Conservation (phyloP, 352 stramenopile genomes). For the Globisporangium solare region DNA sequence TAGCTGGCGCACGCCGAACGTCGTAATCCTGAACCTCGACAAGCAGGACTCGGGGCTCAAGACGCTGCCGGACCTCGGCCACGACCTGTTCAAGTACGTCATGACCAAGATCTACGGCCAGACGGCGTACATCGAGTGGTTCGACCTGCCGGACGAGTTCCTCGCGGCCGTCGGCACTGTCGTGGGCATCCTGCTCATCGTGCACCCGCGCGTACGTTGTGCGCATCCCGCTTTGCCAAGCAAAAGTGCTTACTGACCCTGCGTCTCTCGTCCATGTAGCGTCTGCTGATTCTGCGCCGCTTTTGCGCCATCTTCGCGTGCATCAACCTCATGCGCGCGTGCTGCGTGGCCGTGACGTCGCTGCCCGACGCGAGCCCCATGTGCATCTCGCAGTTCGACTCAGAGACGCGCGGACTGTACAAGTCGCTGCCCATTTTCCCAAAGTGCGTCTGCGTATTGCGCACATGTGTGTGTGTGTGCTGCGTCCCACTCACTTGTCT, state of each 20-base stretch:
- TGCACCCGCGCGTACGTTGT: slow-evolving; percentile 72
- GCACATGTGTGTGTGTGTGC: neutral
- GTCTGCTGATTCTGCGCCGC: slow-evolving; percentile 74
- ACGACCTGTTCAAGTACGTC: slow-evolving; percentile 85
- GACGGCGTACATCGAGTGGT: slow-evolving; percentile 81
- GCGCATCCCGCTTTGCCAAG: neutral
- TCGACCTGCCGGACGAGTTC: slow-evolving; percentile 82
- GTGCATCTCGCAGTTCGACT: slow-evolving; percentile 85
- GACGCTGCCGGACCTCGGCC: slow-evolving; percentile 78
- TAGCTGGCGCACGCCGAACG: slow-evolving; percentile 79
- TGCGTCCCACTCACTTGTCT: too few relatives aligned
- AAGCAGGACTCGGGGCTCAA: slow-evolving; percentile 58
- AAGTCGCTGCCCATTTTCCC: slow-evolving; percentile 86
- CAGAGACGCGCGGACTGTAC: slow-evolving; percentile 53
- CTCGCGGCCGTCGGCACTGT: slow-evolving; percentile 65
- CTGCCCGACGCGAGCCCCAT: slow-evolving; percentile 80
- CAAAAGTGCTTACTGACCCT: too few relatives aligned
- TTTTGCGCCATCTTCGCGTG: slow-evolving; percentile 82
- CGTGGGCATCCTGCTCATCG: slow-evolving; percentile 57
- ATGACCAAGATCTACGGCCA: slow-evolving; percentile 83
- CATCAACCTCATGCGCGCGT: slow-evolving; percentile 86
- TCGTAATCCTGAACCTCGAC: slow-evolving; percentile 67
- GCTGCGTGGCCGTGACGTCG: slow-evolving; percentile 82
- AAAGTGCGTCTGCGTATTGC: slow-evolving; percentile 37
- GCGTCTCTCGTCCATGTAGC: too few relatives aligned